phyloP scores from a whole-genome alignment of 2,329 filamentous ascomycete species.

The Penicillium brevicompactum region DNA sequence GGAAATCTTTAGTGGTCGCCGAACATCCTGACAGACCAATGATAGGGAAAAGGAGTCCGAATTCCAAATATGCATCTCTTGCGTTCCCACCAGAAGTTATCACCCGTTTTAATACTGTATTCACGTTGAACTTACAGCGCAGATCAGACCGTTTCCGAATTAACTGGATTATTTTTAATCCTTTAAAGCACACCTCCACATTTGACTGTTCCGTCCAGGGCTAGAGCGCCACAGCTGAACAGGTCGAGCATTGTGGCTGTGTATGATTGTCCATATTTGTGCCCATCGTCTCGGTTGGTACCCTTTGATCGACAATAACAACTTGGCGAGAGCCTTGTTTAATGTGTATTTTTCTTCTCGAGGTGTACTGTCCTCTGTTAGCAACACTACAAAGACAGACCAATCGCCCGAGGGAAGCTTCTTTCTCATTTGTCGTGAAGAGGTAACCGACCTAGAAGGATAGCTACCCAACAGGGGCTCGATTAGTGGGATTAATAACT shows the following conservation, averaged over 20 bases:
- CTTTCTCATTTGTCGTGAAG: not conserved
- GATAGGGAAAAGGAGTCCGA: not conserved
- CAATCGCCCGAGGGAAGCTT: not conserved
- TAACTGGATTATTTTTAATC: not conserved
- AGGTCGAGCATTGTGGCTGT: not conserved
- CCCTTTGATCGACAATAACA: not conserved
- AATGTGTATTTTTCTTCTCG: not conserved
- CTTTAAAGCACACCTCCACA: not conserved
- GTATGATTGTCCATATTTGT: not conserved
- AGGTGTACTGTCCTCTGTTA: not conserved
- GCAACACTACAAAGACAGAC: not conserved
- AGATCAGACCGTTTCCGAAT: not conserved
- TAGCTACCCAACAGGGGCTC: not conserved
- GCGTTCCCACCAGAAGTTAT: not conserved
- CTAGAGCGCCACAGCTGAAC: slow-evolving; percentile 1
- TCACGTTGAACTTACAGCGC: slow-evolving; percentile 3
- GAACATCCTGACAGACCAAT: not conserved
- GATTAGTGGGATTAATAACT: not conserved
- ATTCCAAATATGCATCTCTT: not conserved
- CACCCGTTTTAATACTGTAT: slow-evolving; percentile 9
- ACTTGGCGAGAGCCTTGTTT: not conserved
- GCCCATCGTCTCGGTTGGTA: not conserved
- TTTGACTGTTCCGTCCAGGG: not conserved
- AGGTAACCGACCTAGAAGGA: not conserved
- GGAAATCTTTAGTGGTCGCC: not conserved